These are phyloP conservation scores for Epithemia pelagica DNA, from an alignment of 108 stramenopile genomes.

Conservation along the genomic window DNA sequence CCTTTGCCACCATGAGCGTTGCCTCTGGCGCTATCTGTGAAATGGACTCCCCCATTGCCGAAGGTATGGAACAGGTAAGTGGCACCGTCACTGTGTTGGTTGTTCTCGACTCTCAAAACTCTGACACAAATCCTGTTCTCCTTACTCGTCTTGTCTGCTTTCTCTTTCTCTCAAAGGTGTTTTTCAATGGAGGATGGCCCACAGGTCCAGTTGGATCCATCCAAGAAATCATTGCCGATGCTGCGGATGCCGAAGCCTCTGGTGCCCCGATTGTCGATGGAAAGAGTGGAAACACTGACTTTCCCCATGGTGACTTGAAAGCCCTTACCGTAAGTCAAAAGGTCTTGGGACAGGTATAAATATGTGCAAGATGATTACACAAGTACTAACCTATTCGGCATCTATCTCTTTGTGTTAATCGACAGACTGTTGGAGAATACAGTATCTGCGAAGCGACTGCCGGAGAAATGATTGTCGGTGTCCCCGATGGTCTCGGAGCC, in stretches of 20 bases:
- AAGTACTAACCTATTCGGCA: too few species aligned
- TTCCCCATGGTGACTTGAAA: slow-evolving; percentile 47
- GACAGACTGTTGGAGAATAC: slow-evolving; percentile 38
- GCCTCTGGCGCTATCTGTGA: background rate
- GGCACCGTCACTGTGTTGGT: too few species aligned
- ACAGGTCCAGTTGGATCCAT: slow-evolving; percentile 23
- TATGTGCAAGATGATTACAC: too few species aligned
- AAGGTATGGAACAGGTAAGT: background rate
- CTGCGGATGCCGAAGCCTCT: slow-evolving; percentile 29
- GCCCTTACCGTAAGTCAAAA: slow-evolving; percentile 16
- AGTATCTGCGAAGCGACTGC: slow-evolving; percentile 28
- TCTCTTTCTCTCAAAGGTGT: too few species aligned
- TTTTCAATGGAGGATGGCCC: background rate
- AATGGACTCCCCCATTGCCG: background rate
- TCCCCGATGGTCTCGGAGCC: slow-evolving; percentile 63
- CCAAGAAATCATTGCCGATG: slow-evolving; percentile 33
- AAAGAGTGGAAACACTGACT: slow-evolving; percentile 34
- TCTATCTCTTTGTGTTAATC: too few species aligned
- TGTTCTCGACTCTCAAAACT: too few species aligned
- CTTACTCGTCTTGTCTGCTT: too few species aligned
- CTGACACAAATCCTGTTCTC: too few species aligned
- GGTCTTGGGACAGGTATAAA: too few species aligned
- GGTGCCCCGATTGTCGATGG: slow-evolving; percentile 42
- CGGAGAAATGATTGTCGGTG: slow-evolving; percentile 33
- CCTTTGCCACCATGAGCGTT: background rate